Percentiles rank a stretch among this genome's conserved stretches.
These are phyloP conservation scores for Dryas integrifolia DNA, from an alignment of 331 rosid species.

Conservation along the genomic window DNA sequence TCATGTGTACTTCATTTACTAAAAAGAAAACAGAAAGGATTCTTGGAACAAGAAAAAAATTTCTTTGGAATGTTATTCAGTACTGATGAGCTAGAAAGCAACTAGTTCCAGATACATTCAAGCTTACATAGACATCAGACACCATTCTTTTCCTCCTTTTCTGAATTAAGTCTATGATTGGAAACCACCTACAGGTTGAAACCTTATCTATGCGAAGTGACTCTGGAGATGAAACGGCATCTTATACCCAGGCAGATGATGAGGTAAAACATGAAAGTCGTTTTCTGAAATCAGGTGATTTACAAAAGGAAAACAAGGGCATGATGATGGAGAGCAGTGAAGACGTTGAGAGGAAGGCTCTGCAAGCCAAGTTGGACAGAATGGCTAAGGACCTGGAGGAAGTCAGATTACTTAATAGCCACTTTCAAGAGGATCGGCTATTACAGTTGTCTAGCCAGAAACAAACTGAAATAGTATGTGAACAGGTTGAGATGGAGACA, in stretches of 20 bases:
- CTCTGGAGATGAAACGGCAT: constrained; percentile 50
- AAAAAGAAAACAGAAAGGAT: not conserved
- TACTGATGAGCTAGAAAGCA: not conserved
- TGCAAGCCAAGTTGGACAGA: constrained; percentile 62
- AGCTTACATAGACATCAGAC: not conserved
- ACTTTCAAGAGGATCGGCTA: constrained; percentile 58
- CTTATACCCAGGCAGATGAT: constrained; percentile 37
- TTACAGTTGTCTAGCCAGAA: constrained; percentile 55
- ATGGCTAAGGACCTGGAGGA: constrained; percentile 72
- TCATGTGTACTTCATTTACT: not conserved
- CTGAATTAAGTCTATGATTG: constrained; percentile 17
- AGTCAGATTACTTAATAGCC: constrained; percentile 52
- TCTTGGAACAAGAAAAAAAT: not conserved
- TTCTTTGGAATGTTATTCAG: not conserved
- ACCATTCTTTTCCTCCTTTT: not conserved
- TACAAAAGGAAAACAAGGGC: constrained; percentile 20
- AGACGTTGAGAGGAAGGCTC: constrained; percentile 32
- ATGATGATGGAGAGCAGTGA: constrained; percentile 27
- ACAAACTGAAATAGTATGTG: constrained; percentile 61
- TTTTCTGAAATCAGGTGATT: constrained; percentile 9
- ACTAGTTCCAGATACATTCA: not conserved
- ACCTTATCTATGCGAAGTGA: constrained; percentile 47
- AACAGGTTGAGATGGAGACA: constrained; percentile 92
- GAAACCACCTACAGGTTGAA: constrained; percentile 50
- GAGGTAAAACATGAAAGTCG: constrained; percentile 17